phyloP scores from a whole-genome alignment of 2,329 filamentous ascomycete genomes.

The Periconia sp. region DNA sequence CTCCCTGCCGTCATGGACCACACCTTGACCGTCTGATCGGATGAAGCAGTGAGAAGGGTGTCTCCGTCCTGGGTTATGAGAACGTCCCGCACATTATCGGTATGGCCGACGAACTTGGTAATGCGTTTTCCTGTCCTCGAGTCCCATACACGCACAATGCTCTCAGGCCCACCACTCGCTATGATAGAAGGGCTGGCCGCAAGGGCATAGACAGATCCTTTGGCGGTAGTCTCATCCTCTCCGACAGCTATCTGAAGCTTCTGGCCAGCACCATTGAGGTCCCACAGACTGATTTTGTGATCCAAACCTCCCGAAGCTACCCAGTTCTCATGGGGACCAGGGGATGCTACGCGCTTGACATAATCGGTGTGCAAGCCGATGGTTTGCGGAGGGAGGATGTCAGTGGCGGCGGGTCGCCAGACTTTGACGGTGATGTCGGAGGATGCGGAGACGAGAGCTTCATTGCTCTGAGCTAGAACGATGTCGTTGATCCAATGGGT shows the following conservation, averaged over 20 bases:
- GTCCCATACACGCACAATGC: constrained; percentile 90
- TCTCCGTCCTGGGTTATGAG: constrained; percentile 86
- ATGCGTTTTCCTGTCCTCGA: constrained; percentile 83
- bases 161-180: constrained; percentile 91
- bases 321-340: constrained; percentile 72
- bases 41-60: constrained; percentile 89
- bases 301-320: constrained; percentile 93
- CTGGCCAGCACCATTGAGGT: constrained; percentile 84
- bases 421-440: constrained; percentile 93
- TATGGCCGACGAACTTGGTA: constrained; percentile 95
- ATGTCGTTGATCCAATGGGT: constrained; percentile 98
- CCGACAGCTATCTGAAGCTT: constrained; percentile 82
- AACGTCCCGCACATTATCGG: constrained; percentile 89
- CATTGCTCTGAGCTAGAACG: constrained; percentile 73
- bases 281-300: constrained; percentile 90
- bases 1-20: constrained; percentile 95
- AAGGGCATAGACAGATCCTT: constrained; percentile 93
- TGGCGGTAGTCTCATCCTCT: constrained; percentile 79
- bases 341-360: constrained; percentile 88
- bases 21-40: constrained; percentile 95
- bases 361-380: constrained; percentile 96
- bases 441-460: constrained; percentile 82
- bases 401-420: constrained; percentile 75
- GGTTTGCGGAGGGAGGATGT: constrained; percentile 67
- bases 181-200: constrained; percentile 78